Base-by-base conservation (phyloP, 192 early-diverging fungal genomes). In the Cetraspora pellucida region DNA sequence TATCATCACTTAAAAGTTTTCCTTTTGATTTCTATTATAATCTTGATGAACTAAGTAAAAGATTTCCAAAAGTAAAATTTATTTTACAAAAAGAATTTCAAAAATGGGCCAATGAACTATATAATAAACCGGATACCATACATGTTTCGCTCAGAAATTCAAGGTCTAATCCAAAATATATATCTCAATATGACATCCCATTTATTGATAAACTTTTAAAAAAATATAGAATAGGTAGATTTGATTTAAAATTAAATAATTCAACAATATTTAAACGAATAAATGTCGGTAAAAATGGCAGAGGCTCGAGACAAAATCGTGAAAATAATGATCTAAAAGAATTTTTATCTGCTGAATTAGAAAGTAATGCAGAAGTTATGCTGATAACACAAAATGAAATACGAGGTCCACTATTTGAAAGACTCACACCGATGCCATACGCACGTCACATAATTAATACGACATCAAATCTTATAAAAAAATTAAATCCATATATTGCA, bases 401-500 rank as follows among this genome's bases (percentile, higher is more conserved):
- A n/a, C n/a, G 55, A 58, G 13, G 13, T 23, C 8, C 21, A n/a
- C n/a, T 21, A 58, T 21, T 21, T 58, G 55, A 58, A n/a, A 11
- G 7, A 58, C 7, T n/a, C 21, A n/a, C 47, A 13, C 0, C 10
- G 16, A 49, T 58, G 21, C 16, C 11, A 21, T 58, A 58, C 21
- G 55, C 55, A 19, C 14, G 7, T n/a, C 55, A 58, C 21, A 11
- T 58, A 19, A 19, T 58, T 19, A 23, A 6, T 21, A n/a, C 55
- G 14, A n/a, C 19, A 11, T n/a, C 7, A 21, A n/a, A 23, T n/a
- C 16, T 58, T 58, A 23, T 11, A n/a, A 7, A 58, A 23, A 19
- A 11, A 4, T 58, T 83, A 43, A n/a, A 54, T 0, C 79, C 79
- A 19, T 83, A 78, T 65, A 52, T 77, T 3, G 82, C 82, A 23